Evolutionary conservation across 495 filamentous ascomycete species (phyloP), one percentile per base, ranked within the genome.

Genomic region (Aspergillus haitiensis): DNA sequence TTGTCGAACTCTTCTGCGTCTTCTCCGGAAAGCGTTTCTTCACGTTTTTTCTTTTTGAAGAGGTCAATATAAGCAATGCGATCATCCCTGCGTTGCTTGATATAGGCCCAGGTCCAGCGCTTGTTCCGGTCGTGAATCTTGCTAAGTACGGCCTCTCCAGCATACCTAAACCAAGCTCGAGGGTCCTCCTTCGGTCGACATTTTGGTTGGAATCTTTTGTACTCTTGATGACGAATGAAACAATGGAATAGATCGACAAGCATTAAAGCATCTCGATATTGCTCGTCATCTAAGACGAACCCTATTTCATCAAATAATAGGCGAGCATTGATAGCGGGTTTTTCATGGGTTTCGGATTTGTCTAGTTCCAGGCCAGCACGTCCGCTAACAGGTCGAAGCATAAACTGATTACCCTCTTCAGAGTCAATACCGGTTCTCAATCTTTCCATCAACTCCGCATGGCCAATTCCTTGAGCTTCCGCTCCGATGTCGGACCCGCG

Each of bases 191-290:
- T 97, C 0, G 90, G 90, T 1, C 83, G 82, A 31, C 80, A 84
- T 67, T 94, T 94, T 3, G 94, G 94, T 65, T 96, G 92, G 58
- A 89, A 81, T 71, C 92, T 95, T 71, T 92, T 95, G 78, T 97
- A 96, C 70, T 98, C 92, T 71, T 98, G 94, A 65, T 98, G 95
- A 42, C 93, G 89, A 64, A 98, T 90, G 70, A 96, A 98, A 69
- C 93, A 98, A 72, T 98, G 94, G 78, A 98, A 98, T 6, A 97
- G 83, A 70, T 98, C 94, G 7, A 97, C 88, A 78, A 98, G 90
- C 95, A 98, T 98, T 57, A 98, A 75, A 1, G 86, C 90, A 78
- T 98, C 94, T 21, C 95, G 89, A 68, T 98, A 98, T 69, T 98
- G 94, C 60, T 97, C 86, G 61, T 98, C 92, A 68, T 98, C 94